Evolutionary conservation across 2,329 filamentous ascomycete species (phyloP), one percentile per base, ranked within the genome.

Genomic region (Penicillium oxalicum): DNA sequence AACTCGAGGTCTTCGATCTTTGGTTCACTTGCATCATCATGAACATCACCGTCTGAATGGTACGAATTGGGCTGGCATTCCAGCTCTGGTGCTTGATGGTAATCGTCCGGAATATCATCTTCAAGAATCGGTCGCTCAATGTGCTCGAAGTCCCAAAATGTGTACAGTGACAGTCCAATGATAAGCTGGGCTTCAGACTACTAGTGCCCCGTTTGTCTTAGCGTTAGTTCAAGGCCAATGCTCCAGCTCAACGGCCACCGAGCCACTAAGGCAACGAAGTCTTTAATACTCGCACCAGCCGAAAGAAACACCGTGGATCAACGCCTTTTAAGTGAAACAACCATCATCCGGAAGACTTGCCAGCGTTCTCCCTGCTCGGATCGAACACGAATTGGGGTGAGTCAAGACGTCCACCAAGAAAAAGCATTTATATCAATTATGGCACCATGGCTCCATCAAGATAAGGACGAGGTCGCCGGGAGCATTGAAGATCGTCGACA

Each of bases 11-110:
- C 4, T 4, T 38, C 37, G 37, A 57, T 55, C 44, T 56, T 36
- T 53, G 56, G 58, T 50, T 58, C 52, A 36, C 56, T 59, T 59
- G 57, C 58, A 59, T 60, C 58, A 60, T 58, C 38, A 49, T 60
- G 58, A 60, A 52, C 58, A 60, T 60, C 58, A 59, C 55, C 48
- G 46, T 50, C 41, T 51, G 32, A 42, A 45, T 35, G 35, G 52
- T 40, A 18, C 27, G 45, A 25, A 39, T 29, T 28, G 8, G n/a
- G 18, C 40, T 33, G 2, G 25, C 9, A 13, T 9, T 34, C 4
- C 5, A 42, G 39, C 39, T 12, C 12, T 12, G 25, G 35, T 1
- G 32, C n/a, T 35, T 35, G 27, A 26, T 26, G 18, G 11, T 12
- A 28, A 25, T 12, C 18, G 2, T 11, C 1, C 7, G 4, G 5